Conservation (phyloP, 805 yeast genomes). For the Candida coquimbonensis region DNA sequence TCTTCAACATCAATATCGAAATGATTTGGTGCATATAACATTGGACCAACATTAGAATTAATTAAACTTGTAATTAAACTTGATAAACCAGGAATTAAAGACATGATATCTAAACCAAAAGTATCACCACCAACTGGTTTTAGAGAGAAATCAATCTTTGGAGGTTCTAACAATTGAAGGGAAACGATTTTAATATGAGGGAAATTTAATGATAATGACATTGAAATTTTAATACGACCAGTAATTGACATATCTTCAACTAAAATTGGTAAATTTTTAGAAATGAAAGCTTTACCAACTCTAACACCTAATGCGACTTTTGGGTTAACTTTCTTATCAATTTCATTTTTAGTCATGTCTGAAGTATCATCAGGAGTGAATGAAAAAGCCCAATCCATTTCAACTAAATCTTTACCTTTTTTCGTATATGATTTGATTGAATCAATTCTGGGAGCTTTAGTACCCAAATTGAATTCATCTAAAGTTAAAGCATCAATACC, state of each 20-base stretch:
- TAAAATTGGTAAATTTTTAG: slow-evolving; percentile 68
- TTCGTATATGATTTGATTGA: slow-evolving; percentile 68
- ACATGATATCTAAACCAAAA: slow-evolving; percentile 80
- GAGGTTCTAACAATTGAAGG: slow-evolving; percentile 69
- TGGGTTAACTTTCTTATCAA: slow-evolving; percentile 65
- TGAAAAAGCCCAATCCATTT: slow-evolving; percentile 80
- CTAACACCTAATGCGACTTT: slow-evolving; percentile 77
- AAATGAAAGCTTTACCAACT: slow-evolving; percentile 73
- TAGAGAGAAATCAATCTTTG: slow-evolving; percentile 68
- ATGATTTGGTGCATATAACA: slow-evolving; percentile 78
- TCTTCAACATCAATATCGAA: slow-evolving; percentile 71
- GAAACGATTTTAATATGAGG: slow-evolving; percentile 77
- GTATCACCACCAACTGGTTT: slow-evolving; percentile 89
- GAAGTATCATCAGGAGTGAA: slow-evolving; percentile 79
- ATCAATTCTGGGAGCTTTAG: slow-evolving; percentile 72
- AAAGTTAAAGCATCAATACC: slow-evolving; percentile 70
- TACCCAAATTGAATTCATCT: slow-evolving; percentile 74
- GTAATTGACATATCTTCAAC: slow-evolving; percentile 75
- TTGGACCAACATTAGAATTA: slow-evolving; percentile 65
- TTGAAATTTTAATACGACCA: slow-evolving; percentile 60
- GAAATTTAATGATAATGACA: slow-evolving; percentile 55
- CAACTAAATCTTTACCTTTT: slow-evolving; percentile 57
- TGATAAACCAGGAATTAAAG: slow-evolving; percentile 73
- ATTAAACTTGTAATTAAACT: slow-evolving; percentile 63
- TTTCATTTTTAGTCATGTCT: slow-evolving; percentile 74